Percentiles rank a stretch among this genome's conserved stretches.
phyloP scores from a whole-genome alignment of 2,329 filamentous ascomycete genomes.

The Ophiostoma australiae region DNA sequence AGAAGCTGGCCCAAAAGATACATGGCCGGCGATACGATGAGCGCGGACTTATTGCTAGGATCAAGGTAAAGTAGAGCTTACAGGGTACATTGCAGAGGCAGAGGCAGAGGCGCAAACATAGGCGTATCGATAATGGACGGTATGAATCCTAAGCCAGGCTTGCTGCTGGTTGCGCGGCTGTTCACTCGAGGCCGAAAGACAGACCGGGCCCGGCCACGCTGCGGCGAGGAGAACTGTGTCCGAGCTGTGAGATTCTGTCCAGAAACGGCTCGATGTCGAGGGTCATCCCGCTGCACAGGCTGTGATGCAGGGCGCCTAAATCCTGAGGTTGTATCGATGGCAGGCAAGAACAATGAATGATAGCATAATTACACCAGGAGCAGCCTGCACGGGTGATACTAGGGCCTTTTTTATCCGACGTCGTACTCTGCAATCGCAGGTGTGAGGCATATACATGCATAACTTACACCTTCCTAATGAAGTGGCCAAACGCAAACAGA shows the following conservation, averaged over 20 bases:
- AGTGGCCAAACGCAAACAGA: no score
- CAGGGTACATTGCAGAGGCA: no score
- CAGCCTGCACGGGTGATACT: no score
- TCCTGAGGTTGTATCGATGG: neutral
- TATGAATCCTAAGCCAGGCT: neutral
- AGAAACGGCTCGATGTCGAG: no score
- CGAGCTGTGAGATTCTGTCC: neutral
- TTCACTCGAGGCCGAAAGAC: neutral
- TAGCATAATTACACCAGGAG: no score
- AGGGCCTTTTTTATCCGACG: no score
- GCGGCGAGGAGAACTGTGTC: neutral
- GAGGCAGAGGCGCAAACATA: no score
- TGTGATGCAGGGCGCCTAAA: neutral
- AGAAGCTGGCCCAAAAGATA: neutral
- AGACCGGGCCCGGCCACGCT: neutral
- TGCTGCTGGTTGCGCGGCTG: neutral
- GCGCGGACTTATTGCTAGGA: slow-evolving; percentile 4
- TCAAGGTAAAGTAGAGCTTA: neutral
- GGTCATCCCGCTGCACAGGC: neutral
- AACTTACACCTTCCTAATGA: no score
- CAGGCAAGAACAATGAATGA: neutral
- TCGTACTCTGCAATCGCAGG: no score
- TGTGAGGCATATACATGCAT: no score
- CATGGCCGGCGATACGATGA: slow-evolving; percentile 1
- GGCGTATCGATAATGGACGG: no score